A percentile compares a stretch with the other conserved stretches of the same genome.
Evolutionary conservation across 2,329 filamentous ascomycete species (phyloP).

Genomic region (Fusarium secorum): DNA sequence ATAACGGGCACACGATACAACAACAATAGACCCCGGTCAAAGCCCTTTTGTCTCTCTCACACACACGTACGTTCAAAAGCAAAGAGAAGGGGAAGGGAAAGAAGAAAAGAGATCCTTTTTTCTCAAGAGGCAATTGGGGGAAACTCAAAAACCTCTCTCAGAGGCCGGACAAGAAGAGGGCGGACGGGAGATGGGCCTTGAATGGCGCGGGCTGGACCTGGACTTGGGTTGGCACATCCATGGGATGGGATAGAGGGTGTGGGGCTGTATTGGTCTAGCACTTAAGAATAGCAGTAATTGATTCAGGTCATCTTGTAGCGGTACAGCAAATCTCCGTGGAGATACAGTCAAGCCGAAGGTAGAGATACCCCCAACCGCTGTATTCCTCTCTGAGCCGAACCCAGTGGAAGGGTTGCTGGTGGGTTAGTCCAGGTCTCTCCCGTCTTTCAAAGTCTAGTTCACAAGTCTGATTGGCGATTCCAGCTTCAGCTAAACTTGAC

Average conservation of each 20-base stretch:
- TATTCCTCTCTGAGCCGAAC: not conserved
- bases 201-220: constrained; percentile 7
- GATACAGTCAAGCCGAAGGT: not conserved
- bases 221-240: constrained; percentile 22
- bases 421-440: constrained; percentile 19
- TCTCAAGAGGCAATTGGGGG: constrained; percentile 22
- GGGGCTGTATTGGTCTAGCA: constrained; percentile 20
- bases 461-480: constrained; percentile 21
- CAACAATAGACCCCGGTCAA: constrained; percentile 14
- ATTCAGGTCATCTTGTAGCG: constrained; percentile 8
- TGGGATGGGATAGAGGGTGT: constrained; percentile 21
- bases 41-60: constrained; percentile 19
- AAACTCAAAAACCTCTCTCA: not conserved
- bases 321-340: not conserved
- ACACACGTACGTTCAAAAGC: constrained; percentile 3
- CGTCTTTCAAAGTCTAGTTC: not conserved
- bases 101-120: not conserved
- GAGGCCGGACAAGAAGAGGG: not conserved
- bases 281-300: constrained; percentile 22
- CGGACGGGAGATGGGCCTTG: constrained; percentile 22
- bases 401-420: constrained; percentile 24
- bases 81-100: not conserved
- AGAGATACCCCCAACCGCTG: not conserved
- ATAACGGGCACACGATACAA: constrained; percentile 9
- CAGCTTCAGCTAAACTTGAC: constrained; percentile 11